These are phyloP conservation scores for Turritis glabra DNA, from an alignment of 345 rosid species.

Conservation along the genomic window DNA sequence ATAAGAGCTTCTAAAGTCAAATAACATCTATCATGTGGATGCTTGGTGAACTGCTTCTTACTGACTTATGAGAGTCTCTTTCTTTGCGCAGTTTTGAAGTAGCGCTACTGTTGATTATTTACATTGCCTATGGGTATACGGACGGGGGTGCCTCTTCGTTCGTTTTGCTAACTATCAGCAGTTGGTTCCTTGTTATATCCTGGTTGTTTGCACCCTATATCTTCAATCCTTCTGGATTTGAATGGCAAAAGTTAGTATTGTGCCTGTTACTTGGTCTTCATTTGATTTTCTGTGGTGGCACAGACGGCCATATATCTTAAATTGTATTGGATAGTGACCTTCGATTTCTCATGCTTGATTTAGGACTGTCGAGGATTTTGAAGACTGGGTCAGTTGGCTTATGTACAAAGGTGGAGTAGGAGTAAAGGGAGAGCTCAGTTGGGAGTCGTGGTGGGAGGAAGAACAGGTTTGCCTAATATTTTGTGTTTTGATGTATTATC, in stretches of 20 bases:
- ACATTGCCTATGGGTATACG: conserved; percentile 91
- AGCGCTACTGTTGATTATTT: conserved; percentile 87
- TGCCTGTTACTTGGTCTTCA: conserved; percentile 14
- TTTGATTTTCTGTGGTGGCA: conserved; percentile 17
- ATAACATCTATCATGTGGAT: conserved; percentile 2
- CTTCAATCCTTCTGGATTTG: conserved; percentile 99
- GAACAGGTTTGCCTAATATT: conserved; percentile 66
- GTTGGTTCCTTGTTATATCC: conserved; percentile 97
- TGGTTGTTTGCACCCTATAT: conserved; percentile 99
- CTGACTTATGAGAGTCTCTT: conserved; percentile 8
- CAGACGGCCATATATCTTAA: conserved; percentile 2
- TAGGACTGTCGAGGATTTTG: conserved; percentile 99
- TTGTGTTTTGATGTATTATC: neutral
- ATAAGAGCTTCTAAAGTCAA: conserved; percentile 15
- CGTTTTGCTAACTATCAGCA: conserved; percentile 81
- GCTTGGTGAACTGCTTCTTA: conserved; percentile 4
- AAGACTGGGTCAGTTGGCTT: conserved; percentile 97
- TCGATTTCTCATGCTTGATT: conserved; percentile 11
- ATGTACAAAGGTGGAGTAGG: conserved; percentile 99
- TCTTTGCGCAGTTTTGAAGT: conserved; percentile 77
- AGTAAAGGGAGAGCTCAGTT: conserved; percentile 94
- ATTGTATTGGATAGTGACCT: conserved; percentile 3
- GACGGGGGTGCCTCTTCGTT: conserved; percentile 74
- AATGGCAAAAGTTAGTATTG: conserved; percentile 93
- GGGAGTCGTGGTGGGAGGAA: conserved; percentile 99